Conservation (phyloP, 225 moss, liverwort and hornwort species). For the Anthoceros angustus region DNA sequence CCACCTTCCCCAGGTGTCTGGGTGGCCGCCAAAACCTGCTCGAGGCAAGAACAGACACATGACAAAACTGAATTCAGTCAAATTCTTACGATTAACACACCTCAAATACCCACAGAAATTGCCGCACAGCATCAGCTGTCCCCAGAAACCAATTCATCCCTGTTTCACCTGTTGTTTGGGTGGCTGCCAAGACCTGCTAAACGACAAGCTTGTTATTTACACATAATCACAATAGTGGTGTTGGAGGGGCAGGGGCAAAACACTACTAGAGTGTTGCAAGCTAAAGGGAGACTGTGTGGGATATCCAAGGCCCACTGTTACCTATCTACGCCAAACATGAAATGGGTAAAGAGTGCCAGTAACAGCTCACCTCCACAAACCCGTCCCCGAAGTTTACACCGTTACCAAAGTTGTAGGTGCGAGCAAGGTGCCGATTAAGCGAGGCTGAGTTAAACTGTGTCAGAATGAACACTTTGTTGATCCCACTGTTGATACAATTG, state of each 20-base stretch:
- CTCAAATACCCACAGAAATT: slow-evolving; percentile 94
- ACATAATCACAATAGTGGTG: not conserved
- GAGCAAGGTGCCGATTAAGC: slow-evolving; percentile 38
- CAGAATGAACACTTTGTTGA: slow-evolving; percentile 53
- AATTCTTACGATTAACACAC: slow-evolving; percentile 14
- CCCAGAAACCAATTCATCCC: slow-evolving; percentile 93
- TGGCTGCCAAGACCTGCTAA: slow-evolving; percentile 72
- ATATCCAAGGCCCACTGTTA: no score
- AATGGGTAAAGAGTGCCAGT: not conserved
- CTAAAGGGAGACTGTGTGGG: no score
- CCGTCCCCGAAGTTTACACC: slow-evolving; percentile 52
- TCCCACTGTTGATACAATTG: slow-evolving; percentile 53
- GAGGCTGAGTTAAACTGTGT: slow-evolving; percentile 58
- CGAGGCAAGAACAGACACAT: not conserved
- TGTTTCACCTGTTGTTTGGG: slow-evolving; percentile 58
- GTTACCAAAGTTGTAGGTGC: slow-evolving; percentile 48
- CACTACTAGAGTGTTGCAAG: no score
- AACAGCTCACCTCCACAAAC: slow-evolving; percentile 33
- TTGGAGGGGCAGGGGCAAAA: not conserved
- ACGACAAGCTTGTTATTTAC: not conserved
- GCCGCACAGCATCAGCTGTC: slow-evolving; percentile 80
- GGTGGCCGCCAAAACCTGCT: slow-evolving; percentile 57
- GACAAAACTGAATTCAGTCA: not conserved
- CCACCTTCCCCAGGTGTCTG: slow-evolving; percentile 53
- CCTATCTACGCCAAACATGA: no score